Evolutionary conservation across 768 basidiomycete species (phyloP).

Genomic region (Paxillus involutus): DNA sequence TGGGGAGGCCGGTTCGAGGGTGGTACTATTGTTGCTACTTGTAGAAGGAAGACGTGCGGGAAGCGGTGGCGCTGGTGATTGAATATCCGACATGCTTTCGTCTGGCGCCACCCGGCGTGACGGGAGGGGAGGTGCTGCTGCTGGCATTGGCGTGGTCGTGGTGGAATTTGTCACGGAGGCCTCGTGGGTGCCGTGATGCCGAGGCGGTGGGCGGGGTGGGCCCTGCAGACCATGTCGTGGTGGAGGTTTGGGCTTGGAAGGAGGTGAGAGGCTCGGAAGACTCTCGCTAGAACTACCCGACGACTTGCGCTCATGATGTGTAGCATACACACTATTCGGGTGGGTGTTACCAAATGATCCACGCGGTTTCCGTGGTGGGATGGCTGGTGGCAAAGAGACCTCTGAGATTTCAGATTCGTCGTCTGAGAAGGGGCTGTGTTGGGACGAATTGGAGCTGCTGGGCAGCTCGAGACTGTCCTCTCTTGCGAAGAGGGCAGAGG

Average conservation of each 20-base stretch:
- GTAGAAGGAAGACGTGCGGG: constrained; percentile 36
- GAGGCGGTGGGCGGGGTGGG: constrained; percentile 23
- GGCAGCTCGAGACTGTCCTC: constrained; percentile 22
- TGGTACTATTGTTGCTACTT: neutral
- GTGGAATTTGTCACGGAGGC: neutral
- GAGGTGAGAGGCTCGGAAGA: constrained; percentile 4
- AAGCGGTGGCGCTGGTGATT: constrained; percentile 22
- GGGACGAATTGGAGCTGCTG: constrained; percentile 20
- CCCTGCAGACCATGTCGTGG: constrained; percentile 17
- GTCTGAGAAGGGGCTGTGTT: constrained; percentile 31
- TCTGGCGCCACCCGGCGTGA: constrained; percentile 25
- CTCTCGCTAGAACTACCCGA: constrained; percentile 27
- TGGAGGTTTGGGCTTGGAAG: constrained; percentile 20
- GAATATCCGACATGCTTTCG: constrained; percentile 5
- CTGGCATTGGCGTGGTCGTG: constrained; percentile 13
- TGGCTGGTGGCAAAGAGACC: constrained; percentile 6
- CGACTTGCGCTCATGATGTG: constrained; percentile 5
- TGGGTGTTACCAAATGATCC: constrained; percentile 1
- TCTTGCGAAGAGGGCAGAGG: constrained; percentile 16
- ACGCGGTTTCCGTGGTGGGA: constrained; percentile 6
- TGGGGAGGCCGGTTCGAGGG: constrained; percentile 21
- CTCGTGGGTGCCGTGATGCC: constrained; percentile 4
- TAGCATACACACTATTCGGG: neutral
- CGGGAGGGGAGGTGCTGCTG: constrained; percentile 41
- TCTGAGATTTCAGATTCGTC: constrained; percentile 26